Percentiles rank a stretch among this genome's conserved stretches.
Evolutionary conservation across 139 green algal genomes (phyloP).

Genomic region (Tetratostichococcus sp.): DNA sequence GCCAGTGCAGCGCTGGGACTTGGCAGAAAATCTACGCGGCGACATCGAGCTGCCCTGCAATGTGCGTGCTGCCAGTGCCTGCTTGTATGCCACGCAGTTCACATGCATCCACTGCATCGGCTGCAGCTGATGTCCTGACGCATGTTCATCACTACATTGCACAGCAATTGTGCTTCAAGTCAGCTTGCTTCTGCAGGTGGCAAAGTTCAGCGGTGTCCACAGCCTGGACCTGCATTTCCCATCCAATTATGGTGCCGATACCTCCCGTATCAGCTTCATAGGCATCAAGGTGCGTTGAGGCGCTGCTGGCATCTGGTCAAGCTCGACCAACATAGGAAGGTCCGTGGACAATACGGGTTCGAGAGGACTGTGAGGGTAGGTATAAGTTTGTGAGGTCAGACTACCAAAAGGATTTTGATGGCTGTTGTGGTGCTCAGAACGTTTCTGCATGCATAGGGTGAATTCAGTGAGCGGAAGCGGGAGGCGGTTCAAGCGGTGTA

Average conservation of each 20-base stretch:
- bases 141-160: no score
- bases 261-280: conserved; percentile 71
- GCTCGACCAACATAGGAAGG: no score
- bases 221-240: conserved; percentile 72
- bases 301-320: no score
- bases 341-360: no score
- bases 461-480: conserved; percentile 45
- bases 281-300: conserved; percentile 75
- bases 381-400: no score
- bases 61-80: background rate
- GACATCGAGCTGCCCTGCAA: conserved; percentile 43
- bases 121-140: no score
- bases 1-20: conserved; percentile 77
- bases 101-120: no score
- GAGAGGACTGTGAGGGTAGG: no score
- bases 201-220: conserved; percentile 84
- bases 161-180: no score
- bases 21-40: conserved; percentile 54
- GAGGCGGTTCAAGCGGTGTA: conserved; percentile 83
- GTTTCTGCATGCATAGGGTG: background rate
- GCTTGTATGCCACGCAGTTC: no score
- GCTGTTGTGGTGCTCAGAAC: background rate
- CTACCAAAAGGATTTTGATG: no score
- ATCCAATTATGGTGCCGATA: conserved; percentile 50
- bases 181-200: conserved; percentile 49